These are phyloP conservation scores for Aspergillus sp. DNA, from an alignment of 2,329 filamentous ascomycete species.

Conservation along the genomic window DNA sequence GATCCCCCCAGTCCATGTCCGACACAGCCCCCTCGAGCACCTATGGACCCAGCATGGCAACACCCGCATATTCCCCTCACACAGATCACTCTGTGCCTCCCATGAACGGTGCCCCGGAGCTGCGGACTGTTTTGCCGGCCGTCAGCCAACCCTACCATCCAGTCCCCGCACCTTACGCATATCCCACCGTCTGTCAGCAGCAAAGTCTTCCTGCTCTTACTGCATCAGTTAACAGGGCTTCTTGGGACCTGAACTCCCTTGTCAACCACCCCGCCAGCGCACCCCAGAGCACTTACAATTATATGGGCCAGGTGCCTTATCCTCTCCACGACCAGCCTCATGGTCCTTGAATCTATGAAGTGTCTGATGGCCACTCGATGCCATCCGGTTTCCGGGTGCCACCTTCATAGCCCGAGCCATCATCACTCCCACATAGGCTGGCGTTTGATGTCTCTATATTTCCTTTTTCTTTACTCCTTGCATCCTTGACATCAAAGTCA, in stretches of 20 bases:
- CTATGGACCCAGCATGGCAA: constrained; percentile 40
- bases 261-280: constrained; percentile 21
- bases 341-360: constrained; percentile 12
- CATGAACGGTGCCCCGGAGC: constrained; percentile 31
- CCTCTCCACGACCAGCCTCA: constrained; percentile 23
- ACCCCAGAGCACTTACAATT: constrained; percentile 24
- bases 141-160: constrained; percentile 26
- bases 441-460: constrained; percentile 8
- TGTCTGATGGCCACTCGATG: background rate
- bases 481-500: background rate
- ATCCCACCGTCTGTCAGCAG: constrained; percentile 27
- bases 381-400: no score
- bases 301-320: constrained; percentile 30
- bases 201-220: constrained; percentile 22
- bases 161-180: constrained; percentile 26
- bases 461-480: constrained; percentile 4
- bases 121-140: constrained; percentile 30
- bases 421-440: constrained; percentile 5
- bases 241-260: constrained; percentile 36
- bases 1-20: constrained; percentile 46
- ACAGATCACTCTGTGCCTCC: constrained; percentile 22
- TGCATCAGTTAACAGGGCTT: constrained; percentile 26
- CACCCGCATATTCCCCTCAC: constrained; percentile 42
- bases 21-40: constrained; percentile 40
- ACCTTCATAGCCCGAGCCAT: no score